Conservation (phyloP, 192 early-diverging fungal genomes). For the Dispira parvispora region DNA sequence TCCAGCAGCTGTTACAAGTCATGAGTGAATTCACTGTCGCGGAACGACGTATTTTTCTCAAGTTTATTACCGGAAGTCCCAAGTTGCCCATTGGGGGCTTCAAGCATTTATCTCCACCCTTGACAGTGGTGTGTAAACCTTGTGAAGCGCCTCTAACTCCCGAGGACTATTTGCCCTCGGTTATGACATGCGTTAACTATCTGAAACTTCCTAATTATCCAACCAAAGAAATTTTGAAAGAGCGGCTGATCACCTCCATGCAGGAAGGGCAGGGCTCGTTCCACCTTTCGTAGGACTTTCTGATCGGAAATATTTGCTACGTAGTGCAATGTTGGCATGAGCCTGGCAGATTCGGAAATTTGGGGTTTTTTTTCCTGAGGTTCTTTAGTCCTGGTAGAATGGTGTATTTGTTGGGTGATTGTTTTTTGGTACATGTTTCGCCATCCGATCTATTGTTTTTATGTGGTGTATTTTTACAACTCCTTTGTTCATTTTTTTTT, state of each 20-base stretch:
- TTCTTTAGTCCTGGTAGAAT: too few relatives aligned
- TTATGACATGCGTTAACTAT: constrained; percentile 95
- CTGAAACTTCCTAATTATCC: constrained; percentile 84
- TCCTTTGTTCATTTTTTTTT: too few relatives aligned
- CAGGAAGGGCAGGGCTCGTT: constrained; percentile 74
- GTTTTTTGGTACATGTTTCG: background rate
- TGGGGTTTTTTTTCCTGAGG: too few relatives aligned
- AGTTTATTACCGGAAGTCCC: constrained; percentile 80
- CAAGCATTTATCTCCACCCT: constrained; percentile 54
- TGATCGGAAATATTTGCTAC: too few relatives aligned
- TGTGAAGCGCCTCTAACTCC: constrained; percentile 27
- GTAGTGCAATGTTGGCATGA: too few relatives aligned
- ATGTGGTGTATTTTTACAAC: background rate
- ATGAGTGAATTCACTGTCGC: constrained; percentile 41
- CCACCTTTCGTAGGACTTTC: constrained; percentile 33
- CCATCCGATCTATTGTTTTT: background rate
- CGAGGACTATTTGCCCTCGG: constrained; percentile 75
- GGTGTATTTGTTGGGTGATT: too few relatives aligned
- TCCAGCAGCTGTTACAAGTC: constrained; percentile 46
- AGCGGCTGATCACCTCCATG: constrained; percentile 50
- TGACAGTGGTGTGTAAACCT: constrained; percentile 76
- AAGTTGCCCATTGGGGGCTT: constrained; percentile 84
- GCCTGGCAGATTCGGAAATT: too few relatives aligned
- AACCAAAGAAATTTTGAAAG: constrained; percentile 36
- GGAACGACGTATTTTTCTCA: constrained; percentile 60